These are phyloP conservation scores for Pleurotus tuoliensis DNA, from an alignment of 768 basidiomycete genomes.

Conservation along the genomic window DNA sequence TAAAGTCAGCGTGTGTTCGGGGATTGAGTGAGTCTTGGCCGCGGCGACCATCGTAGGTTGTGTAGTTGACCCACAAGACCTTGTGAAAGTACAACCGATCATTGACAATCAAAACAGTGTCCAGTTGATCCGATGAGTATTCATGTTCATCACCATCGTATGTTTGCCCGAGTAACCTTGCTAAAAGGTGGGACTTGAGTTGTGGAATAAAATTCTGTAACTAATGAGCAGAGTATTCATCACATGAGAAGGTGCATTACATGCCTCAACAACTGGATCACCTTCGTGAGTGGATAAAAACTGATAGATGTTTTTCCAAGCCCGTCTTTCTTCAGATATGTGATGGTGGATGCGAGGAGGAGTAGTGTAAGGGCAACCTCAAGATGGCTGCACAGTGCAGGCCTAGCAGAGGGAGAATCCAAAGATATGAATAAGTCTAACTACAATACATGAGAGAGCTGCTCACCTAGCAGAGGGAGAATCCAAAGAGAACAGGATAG, in stretches of 20 bases:
- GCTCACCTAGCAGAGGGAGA: too few relatives aligned
- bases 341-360: slow-evolving; percentile 14
- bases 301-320: slow-evolving; percentile 7
- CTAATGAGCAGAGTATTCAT: too few relatives aligned
- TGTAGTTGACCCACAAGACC: slow-evolving; percentile 23
- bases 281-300: slow-evolving; percentile 9
- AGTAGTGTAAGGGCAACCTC: too few relatives aligned
- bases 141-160: slow-evolving; percentile 15
- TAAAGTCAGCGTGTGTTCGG: slow-evolving; percentile 19
- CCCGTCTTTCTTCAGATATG: slow-evolving; percentile 12
- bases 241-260: not conserved
- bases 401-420: too few relatives aligned
- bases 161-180: slow-evolving; percentile 15
- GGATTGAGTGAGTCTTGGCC: slow-evolving; percentile 26
- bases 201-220: slow-evolving; percentile 21
- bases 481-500: too few relatives aligned
- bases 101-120: slow-evolving; percentile 12
- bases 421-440: too few relatives aligned
- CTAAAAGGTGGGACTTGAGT: slow-evolving; percentile 25
- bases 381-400: too few relatives aligned
- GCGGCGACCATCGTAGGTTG: slow-evolving; percentile 22
- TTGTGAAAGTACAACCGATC: slow-evolving; percentile 18
- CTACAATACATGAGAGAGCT: too few relatives aligned
- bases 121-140: slow-evolving; percentile 13
- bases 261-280: slow-evolving; percentile 16